Evolutionary conservation across 2,329 filamentous ascomycete species (phyloP), one percentile per base, ranked within the genome.

Genomic region (Penicillium sp.): DNA sequence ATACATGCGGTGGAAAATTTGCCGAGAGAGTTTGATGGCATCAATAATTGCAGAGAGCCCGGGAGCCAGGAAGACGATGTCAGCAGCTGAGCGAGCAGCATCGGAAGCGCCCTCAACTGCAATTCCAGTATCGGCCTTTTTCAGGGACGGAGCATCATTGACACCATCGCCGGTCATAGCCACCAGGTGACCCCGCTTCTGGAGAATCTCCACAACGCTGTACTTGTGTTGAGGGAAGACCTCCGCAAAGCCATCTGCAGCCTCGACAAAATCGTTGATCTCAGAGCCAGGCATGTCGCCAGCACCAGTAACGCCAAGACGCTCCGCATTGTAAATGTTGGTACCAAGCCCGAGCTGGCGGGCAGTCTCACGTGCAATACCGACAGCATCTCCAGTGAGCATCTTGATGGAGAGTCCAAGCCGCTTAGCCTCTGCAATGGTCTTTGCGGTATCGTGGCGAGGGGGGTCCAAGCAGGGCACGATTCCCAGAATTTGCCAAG

Each of bases 1-100:
- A 81, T 96, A 95, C 92, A 96, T 96, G 72, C 92, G 91, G 82
- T 96, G 92, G 84, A 96, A 96, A 77, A 96, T 96, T 78, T 96
- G 92, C 72, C 92, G 90, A 35, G 91, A 94, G 67, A 90, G 96
- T 83, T 96, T 96, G 69, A 96, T 85, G 62, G 92, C 91, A 76
- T 96, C 91, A 71, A 96, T 96, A 77, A 96, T 96, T 64, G 92
- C 90, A 78, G 91, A 92, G 63, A 96, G 88, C 83, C 92, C 92
- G 57, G 92, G 91, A 69, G 90, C 91, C 75, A 96, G 86, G 85
- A 96, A 96, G 70, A 96, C 92, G 70, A 96, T 96, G 79, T 96
- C 92, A 72, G 92, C 91, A 68, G 92, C 92, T 60, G 92, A 95
- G 67, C 91, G 90, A 71, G 92, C 92, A 75, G 92, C 92, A 75